Evolutionary conservation across 2,329 filamentous ascomycete genomes (phyloP).

Genomic region (Trichoderma koningii): DNA sequence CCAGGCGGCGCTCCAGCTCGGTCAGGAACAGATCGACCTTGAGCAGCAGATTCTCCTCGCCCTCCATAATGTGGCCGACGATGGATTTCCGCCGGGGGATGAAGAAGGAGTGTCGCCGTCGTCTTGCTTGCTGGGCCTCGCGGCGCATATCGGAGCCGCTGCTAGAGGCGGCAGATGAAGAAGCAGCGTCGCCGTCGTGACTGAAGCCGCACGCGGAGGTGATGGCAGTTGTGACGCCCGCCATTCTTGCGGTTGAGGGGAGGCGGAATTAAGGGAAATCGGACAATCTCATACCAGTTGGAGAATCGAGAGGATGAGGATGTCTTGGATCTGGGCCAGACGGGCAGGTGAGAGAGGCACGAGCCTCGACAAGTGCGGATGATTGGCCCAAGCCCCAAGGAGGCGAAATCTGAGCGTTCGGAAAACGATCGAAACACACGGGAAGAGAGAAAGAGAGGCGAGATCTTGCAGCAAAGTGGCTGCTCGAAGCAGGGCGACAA

Average conservation of each 20-base stretch:
- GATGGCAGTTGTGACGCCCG: conserved; percentile 44
- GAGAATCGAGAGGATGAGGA: neutral
- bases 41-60: conserved; percentile 62
- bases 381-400: conserved; percentile 13
- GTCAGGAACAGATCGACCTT: conserved; percentile 78
- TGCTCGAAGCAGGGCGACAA: neutral
- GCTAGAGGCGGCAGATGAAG: conserved; percentile 37
- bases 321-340: conserved; percentile 3
- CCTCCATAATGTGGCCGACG: conserved; percentile 62
- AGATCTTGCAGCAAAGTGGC: conserved; percentile 3
- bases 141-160: conserved; percentile 46
- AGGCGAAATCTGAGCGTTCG: conserved; percentile 3
- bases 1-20: conserved; percentile 82
- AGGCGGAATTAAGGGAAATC: neutral
- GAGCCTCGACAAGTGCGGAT: conserved; percentile 6
- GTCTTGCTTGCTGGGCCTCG: conserved; percentile 39
- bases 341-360: conserved; percentile 11
- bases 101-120: conserved; percentile 60
- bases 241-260: conserved; percentile 35
- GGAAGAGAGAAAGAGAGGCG: neutral
- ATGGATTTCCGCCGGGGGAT: conserved; percentile 60
- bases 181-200: conserved; percentile 37
- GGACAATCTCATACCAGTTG: conserved; percentile 12
- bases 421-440: neutral
- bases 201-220: conserved; percentile 43